Percentiles rank a stretch among this genome's conserved stretches.
Evolutionary conservation across 1,284 basidiomycete species (phyloP).

Genomic region (Golubevia sp.): DNA sequence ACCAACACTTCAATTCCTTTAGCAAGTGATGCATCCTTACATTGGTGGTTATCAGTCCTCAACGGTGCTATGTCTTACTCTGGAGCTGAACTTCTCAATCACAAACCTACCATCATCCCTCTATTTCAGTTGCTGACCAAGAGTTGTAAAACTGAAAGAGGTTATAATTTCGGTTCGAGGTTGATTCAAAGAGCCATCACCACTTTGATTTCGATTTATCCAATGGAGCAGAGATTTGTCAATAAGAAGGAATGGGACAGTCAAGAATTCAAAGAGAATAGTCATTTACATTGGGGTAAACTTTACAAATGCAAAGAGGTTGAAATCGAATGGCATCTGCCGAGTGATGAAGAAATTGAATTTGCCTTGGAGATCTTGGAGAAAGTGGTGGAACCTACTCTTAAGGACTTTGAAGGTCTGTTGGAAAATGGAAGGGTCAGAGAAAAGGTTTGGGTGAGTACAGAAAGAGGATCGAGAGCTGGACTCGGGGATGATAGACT

Average conservation of each 20-base stretch:
- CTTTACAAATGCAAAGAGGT: conserved; percentile 37
- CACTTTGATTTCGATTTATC: conserved; percentile 32
- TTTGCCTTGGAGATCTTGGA: conserved; percentile 42
- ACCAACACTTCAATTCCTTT: conserved; percentile 48
- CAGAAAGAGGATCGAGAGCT: no score
- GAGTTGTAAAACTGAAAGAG: conserved; percentile 40
- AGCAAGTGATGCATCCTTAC: conserved; percentile 42
- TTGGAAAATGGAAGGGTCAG: conserved; percentile 1
- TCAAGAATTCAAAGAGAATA: conserved; percentile 20
- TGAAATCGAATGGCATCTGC: conserved; percentile 51
- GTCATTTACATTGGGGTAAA: conserved; percentile 51
- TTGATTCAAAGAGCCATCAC: conserved; percentile 41
- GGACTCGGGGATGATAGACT: no score
- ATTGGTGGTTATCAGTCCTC: conserved; percentile 52
- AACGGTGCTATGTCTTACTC: conserved; percentile 36
- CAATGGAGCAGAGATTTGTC: conserved; percentile 42
- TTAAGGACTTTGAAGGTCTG: conserved; percentile 34
- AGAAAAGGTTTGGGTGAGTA: conserved; percentile 8
- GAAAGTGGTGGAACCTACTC: conserved; percentile 22
- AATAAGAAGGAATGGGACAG: conserved; percentile 46
- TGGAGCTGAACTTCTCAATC: conserved; percentile 28
- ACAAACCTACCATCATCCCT: conserved; percentile 32
- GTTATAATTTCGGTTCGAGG: conserved; percentile 36
- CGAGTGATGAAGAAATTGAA: conserved; percentile 35
- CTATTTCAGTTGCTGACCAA: conserved; percentile 27